phyloP scores from a whole-genome alignment of 257 asterid genomes.

The Thymus mandschuricus region DNA sequence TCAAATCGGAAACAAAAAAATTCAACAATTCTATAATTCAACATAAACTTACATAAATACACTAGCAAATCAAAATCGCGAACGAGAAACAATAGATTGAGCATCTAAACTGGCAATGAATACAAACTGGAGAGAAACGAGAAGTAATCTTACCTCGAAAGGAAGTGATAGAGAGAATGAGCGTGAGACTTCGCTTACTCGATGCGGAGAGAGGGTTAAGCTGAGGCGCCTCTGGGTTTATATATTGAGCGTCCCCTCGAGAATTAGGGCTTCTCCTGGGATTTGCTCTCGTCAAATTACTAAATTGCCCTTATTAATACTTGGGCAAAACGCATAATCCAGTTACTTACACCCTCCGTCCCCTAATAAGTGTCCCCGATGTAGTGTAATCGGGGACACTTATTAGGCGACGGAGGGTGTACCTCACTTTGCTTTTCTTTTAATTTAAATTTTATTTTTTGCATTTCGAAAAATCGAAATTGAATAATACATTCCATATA shows the following conservation, averaged over 20 bases:
- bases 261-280: slow-evolving; percentile 1
- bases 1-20: background rate
- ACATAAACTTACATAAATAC: background rate
- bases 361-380: too few species aligned
- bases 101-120: background rate
- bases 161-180: background rate
- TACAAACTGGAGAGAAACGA: background rate
- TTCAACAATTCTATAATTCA: background rate
- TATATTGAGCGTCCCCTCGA: background rate
- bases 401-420: too few species aligned
- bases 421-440: too few species aligned
- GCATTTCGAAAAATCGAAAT: too few species aligned
- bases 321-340: background rate
- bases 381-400: too few species aligned
- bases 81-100: background rate
- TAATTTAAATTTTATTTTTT: too few species aligned
- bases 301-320: background rate
- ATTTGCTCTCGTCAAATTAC: background rate
- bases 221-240: background rate
- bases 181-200: background rate
- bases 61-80: background rate
- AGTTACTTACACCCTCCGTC: background rate
- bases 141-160: background rate
- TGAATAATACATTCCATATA: too few species aligned
- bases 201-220: background rate